Evolutionary conservation across 192 early-diverging fungal species (phyloP).

Genomic region (Coemansia sp.): DNA sequence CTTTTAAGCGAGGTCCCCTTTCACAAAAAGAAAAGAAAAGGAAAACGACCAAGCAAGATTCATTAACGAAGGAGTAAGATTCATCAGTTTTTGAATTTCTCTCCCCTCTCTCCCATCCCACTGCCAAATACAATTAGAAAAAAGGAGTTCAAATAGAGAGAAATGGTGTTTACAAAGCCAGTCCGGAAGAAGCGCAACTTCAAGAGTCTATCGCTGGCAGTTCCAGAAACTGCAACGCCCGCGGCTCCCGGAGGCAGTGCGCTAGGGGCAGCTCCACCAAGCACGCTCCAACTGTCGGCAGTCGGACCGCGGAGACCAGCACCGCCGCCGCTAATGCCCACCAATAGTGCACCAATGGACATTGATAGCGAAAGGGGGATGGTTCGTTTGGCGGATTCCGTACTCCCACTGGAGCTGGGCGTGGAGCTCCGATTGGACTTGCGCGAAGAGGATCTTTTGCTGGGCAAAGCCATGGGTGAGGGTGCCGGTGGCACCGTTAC

Average conservation of each 20-base stretch:
- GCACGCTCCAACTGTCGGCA: neutral
- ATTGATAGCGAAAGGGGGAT: neutral
- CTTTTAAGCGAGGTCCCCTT: no score
- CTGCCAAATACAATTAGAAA: no score
- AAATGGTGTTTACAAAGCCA: slow-evolving; percentile 48
- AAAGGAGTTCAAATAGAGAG: neutral
- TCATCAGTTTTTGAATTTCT: no score
- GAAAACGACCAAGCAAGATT: neutral
- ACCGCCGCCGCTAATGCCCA: slow-evolving; percentile 14
- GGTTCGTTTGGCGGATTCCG: slow-evolving; percentile 21
- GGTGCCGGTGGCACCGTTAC: slow-evolving; percentile 92
- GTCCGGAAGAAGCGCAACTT: slow-evolving; percentile 59
- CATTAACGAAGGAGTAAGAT: neutral
- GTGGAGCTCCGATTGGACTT: slow-evolving; percentile 75
- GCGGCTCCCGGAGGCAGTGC: slow-evolving; percentile 19
- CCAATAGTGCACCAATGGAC: slow-evolving; percentile 8
- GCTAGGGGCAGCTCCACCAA: slow-evolving; percentile 1
- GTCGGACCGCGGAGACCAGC: neutral
- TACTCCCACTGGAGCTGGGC: slow-evolving; percentile 64
- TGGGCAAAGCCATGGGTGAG: slow-evolving; percentile 82
- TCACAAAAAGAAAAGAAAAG: neutral
- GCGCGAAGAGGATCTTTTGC: slow-evolving; percentile 78
- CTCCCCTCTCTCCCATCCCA: no score
- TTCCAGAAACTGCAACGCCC: slow-evolving; percentile 20
- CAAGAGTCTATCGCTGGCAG: slow-evolving; percentile 50